Conservation (phyloP, 441 rosid genomes). For the Pelargonium citronellum region DNA sequence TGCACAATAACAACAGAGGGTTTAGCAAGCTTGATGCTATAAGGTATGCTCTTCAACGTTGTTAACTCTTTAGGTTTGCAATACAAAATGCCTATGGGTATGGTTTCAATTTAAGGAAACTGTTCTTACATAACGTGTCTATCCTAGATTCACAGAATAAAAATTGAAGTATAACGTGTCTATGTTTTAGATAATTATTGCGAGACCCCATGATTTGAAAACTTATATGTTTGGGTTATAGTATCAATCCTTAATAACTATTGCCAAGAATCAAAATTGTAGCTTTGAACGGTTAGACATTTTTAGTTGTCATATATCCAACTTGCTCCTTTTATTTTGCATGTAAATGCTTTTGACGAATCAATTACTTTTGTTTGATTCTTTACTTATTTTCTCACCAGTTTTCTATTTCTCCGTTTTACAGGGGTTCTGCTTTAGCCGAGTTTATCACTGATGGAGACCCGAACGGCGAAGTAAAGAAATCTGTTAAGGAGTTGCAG, state of each 20-base stretch:
- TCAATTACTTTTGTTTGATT: not conserved
- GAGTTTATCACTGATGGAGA: constrained; percentile 50
- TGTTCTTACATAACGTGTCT: too few relatives aligned
- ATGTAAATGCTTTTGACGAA: not conserved
- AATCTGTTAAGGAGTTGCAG: constrained; percentile 50
- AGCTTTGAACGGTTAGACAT: too few relatives aligned
- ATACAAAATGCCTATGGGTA: not conserved
- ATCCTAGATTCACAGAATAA: too few relatives aligned
- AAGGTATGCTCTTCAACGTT: constrained; percentile 30
- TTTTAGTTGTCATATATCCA: too few relatives aligned
- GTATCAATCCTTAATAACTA: too few relatives aligned
- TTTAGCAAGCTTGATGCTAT: constrained; percentile 52
- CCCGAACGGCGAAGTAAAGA: constrained; percentile 44
- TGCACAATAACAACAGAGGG: constrained; percentile 41
- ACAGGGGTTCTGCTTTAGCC: constrained; percentile 43
- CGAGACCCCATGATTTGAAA: too few relatives aligned
- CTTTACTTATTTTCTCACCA: not conserved
- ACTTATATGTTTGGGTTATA: too few relatives aligned
- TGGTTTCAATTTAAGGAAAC: not conserved
- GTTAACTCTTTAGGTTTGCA: not conserved
- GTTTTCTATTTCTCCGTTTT: constrained; percentile 3
- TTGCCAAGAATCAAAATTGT: too few relatives aligned
- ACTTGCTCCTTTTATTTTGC: not conserved
- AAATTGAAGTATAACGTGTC: too few relatives aligned
- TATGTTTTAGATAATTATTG: too few relatives aligned